Evolutionary conservation across 768 basidiomycete genomes (phyloP), one percentile per base, ranked within the genome.

Genomic region (Zangia roseola): DNA sequence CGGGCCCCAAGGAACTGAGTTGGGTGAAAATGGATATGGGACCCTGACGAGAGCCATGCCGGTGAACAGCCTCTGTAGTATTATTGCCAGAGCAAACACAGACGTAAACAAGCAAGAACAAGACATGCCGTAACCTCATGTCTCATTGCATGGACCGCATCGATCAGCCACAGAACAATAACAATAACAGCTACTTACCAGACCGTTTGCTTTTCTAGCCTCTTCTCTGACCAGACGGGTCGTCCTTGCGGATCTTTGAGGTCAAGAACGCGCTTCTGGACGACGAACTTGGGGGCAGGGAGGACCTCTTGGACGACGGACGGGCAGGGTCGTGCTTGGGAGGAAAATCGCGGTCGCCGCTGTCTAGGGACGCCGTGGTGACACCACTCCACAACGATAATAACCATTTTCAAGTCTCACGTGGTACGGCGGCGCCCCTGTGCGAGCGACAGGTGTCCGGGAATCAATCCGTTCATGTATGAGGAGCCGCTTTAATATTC

Each of bases 11-110:
- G 24, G 52, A 26, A 39, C 36, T 7, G 16, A 13, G n/a, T 5
- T 21, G 44, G 40, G 7, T 3, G 10, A 6, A 5, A 20, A 20
- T 31, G 52, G 35, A 38, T 31, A 49, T 34, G 43, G 54, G 52
- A 23, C 47, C 64, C 42, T 65, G 62, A 4, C 57, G 62, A 16
- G 54, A 53, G 62, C 61, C 57, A 30, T 54, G 59, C 47, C 40
- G 9, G 5, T 6, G 53, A 45, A 51, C 38, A 52, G 46, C 52
- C 19, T 9, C 30, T n/a, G 53, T 49, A 39, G 62, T 45, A 47
- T 48, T 26, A 39, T 37, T 41, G 47, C 39, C 30, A 7, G 54
- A 28, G 7, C 16, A 12, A 36, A 55, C 37, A 21, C 49, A 64
- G 34, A 41, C 37, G 30, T 41, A 45, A 20, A 44, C 7, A 24